phyloP scores from a whole-genome alignment of 148 eudicot species.

The Silene latifolia region DNA sequence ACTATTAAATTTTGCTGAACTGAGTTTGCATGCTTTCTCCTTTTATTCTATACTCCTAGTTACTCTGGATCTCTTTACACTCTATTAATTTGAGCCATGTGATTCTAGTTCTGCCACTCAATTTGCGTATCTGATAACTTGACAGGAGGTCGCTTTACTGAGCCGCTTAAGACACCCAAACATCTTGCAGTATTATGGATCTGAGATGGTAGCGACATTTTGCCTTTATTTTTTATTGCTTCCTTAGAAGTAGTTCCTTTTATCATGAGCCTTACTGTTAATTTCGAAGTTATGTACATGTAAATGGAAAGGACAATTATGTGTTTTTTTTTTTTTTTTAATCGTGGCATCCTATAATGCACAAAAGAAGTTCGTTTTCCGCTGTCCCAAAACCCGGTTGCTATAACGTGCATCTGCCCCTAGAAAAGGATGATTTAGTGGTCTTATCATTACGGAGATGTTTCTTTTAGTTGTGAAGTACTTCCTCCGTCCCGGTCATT shows the following conservation, averaged over 20 bases:
- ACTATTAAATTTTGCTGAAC: neutral
- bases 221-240: neutral
- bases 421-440: neutral
- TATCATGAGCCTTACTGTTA: neutral
- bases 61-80: neutral
- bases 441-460: neutral
- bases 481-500: too few relatives aligned
- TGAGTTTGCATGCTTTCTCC: neutral
- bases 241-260: neutral
- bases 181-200: constrained; percentile 53
- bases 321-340: too few relatives aligned
- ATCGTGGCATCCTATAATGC: too few relatives aligned
- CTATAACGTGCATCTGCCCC: too few relatives aligned
- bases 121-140: constrained; percentile 12
- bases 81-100: neutral
- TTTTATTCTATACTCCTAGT: neutral
- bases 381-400: too few relatives aligned
- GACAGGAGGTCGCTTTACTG: constrained; percentile 51
- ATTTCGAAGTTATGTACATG: neutral
- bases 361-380: too few relatives aligned
- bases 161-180: constrained; percentile 56
- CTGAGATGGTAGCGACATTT: constrained; percentile 36
- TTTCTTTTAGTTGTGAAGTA: too few relatives aligned
- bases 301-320: too few relatives aligned
- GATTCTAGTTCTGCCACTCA: neutral